Evolutionary conservation across 345 rosid species (phyloP).

Genomic region (Eucalyptus sp.): DNA sequence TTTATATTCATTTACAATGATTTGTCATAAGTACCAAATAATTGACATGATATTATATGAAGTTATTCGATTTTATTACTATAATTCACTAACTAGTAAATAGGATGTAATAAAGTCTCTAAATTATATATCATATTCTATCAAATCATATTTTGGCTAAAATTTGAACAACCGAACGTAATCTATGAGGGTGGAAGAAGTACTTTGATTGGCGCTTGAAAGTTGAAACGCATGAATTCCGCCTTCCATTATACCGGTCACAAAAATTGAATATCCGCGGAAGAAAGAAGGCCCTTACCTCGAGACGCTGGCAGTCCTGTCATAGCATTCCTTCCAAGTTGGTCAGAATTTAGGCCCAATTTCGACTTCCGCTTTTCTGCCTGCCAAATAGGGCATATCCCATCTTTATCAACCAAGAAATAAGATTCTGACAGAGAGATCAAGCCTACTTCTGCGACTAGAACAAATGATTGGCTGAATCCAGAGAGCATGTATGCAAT

Average conservation of each 20-base stretch:
- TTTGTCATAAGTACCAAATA: no score
- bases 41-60: accelerated
- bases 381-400: not conserved
- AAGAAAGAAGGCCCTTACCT: not conserved
- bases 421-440: not conserved
- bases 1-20: no score
- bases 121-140: no score
- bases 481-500: not conserved
- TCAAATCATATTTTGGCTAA: no score
- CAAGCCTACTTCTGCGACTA: not conserved
- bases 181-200: no score
- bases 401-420: not conserved
- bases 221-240: not conserved
- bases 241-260: not conserved
- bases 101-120: no score
- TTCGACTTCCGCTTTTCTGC: not conserved
- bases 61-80: no score
- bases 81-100: no score
- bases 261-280: not conserved
- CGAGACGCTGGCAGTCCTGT: accelerated
- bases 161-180: no score
- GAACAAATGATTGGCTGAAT: not conserved
- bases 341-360: not conserved
- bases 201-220: not conserved
- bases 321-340: not conserved